Base-by-base conservation (phyloP, 495 filamentous ascomycete species). In the Talaromyces wortmannii region DNA sequence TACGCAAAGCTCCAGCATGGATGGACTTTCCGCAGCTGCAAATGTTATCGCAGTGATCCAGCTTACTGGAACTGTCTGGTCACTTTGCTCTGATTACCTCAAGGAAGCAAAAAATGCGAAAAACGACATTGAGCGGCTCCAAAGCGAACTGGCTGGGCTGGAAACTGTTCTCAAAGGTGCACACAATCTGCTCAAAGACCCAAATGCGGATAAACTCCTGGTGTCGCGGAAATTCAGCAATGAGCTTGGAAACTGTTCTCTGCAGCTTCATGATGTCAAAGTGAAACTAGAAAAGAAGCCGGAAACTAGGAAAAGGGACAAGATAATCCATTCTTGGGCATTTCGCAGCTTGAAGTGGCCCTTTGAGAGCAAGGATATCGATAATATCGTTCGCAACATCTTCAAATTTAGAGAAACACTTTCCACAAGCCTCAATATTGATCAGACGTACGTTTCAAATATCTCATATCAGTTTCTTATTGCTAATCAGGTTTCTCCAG, bases 31-130 rank as follows among this genome's bases (percentile, higher is more conserved):
- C 45, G 57, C 48, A 43, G 67, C 63, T 40, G 63, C 68, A 45
- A 72, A 66, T 56, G 62, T 71, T 43, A 63, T 74, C 43, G 69
- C 67, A 12, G 61, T 74, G 5, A 63, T 76, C 46, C 58, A 74
- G 44, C 56, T 73, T 15, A 63, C 69, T 7, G 55, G 51, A 16
- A 63, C 61, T 53, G 55, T 74, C 48, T 52, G 53, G 2, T 50
- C 56, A 15, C 51, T 71, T 13, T 74, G 67, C 57, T 58, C 59
- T 16, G 48, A 60, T 18, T 71, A 74, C 56, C 55, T 58, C 31
- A 57, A 59, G 11, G 57, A 62, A 5, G 70, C 70, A 15, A 68
- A 67, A 52, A 58, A 68, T 52, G 66, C 71, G 45, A 61, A 48
- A 57, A 36, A 66, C 30, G 67, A 76, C 47, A 70, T 73, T 60